A percentile compares a stretch with the other conserved stretches of the same genome.
These are phyloP conservation scores for Zasmidium cellare DNA, from an alignment of 2,329 filamentous ascomycete species.

Conservation along the genomic window DNA sequence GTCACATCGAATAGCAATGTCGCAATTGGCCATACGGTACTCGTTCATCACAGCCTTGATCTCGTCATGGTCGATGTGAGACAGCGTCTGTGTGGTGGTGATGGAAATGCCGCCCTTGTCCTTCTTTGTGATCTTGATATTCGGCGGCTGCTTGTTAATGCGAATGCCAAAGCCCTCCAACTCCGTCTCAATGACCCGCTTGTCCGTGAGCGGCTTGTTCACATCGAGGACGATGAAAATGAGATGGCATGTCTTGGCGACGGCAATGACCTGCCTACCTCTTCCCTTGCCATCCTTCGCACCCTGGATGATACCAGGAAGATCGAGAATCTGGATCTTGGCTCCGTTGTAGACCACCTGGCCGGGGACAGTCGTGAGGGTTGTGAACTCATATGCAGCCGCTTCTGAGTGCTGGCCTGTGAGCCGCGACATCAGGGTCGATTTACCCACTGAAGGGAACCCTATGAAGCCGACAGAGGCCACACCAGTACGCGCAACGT, in stretches of 20 bases:
- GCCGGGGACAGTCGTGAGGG: conserved; percentile 92
- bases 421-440: conserved; percentile 90
- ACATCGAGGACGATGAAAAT: conserved; percentile 99
- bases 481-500: conserved; percentile 95
- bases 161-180: conserved; percentile 96
- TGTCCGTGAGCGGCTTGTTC: conserved; percentile 97
- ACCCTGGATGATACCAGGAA: conserved; percentile 97
- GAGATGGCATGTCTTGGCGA: conserved; percentile 96
- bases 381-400: conserved; percentile 98
- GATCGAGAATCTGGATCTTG: conserved; percentile 95
- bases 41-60: conserved; percentile 98
- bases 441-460: conserved; percentile 97
- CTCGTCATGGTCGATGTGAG: conserved; percentile 92
- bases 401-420: conserved; percentile 97
- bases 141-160: conserved; percentile 95
- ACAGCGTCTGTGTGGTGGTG: conserved; percentile 88
- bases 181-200: conserved; percentile 91
- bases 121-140: conserved; percentile 99
- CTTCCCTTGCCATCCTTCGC: conserved; percentile 97
- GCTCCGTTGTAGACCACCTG: conserved; percentile 96
- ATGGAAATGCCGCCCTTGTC: conserved; percentile 97
- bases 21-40: conserved; percentile 93
- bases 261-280: conserved; percentile 97
- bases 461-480: conserved; percentile 97
- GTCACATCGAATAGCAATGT: conserved; percentile 97